These are phyloP conservation scores for Cercospora sp. DNA, from an alignment of 2,329 filamentous ascomycete genomes.

Conservation along the genomic window DNA sequence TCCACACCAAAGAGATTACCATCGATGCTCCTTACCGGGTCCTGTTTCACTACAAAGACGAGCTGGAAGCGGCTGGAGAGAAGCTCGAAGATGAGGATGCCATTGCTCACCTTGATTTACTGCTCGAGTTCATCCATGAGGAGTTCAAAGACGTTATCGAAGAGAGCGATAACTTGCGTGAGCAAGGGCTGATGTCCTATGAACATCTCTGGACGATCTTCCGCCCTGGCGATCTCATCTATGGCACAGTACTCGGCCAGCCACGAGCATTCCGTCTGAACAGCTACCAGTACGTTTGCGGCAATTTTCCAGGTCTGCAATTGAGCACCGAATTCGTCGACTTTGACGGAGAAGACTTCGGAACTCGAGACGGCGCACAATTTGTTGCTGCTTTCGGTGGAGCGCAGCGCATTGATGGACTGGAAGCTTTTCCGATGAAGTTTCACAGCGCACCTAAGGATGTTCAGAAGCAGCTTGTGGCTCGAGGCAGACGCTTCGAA, in stretches of 20 bases:
- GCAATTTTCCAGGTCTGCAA: conserved; percentile 30
- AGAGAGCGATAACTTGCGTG: conserved; percentile 34
- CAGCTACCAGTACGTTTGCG: conserved; percentile 35
- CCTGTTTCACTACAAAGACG: conserved; percentile 34
- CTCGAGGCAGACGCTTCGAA: conserved; percentile 32
- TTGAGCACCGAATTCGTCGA: conserved; percentile 37
- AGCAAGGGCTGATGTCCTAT: conserved; percentile 38
- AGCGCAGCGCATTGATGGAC: conserved; percentile 27
- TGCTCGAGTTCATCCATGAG: conserved; percentile 36
- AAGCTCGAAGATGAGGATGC: conserved; percentile 34
- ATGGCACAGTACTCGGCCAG: conserved; percentile 35
- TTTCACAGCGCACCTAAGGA: conserved; percentile 24
- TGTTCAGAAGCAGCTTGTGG: conserved; percentile 26
- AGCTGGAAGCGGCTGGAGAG: conserved; percentile 29
- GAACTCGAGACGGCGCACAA: conserved; percentile 21
- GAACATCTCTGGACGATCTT: conserved; percentile 49
- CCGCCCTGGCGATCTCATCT: conserved; percentile 39
- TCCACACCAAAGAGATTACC: conserved; percentile 35
- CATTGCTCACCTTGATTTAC: conserved; percentile 36
- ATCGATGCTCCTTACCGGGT: conserved; percentile 34
- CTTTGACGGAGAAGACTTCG: conserved; percentile 39
- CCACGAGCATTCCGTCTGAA: conserved; percentile 34
- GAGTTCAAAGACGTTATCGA: conserved; percentile 33
- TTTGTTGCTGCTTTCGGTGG: conserved; percentile 29
- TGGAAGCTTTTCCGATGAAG: conserved; percentile 31